A percentile compares a stretch with the other conserved stretches of the same genome.
Conservation (phyloP, 1,284 basidiomycete species). For the Ustilago trichophora region DNA sequence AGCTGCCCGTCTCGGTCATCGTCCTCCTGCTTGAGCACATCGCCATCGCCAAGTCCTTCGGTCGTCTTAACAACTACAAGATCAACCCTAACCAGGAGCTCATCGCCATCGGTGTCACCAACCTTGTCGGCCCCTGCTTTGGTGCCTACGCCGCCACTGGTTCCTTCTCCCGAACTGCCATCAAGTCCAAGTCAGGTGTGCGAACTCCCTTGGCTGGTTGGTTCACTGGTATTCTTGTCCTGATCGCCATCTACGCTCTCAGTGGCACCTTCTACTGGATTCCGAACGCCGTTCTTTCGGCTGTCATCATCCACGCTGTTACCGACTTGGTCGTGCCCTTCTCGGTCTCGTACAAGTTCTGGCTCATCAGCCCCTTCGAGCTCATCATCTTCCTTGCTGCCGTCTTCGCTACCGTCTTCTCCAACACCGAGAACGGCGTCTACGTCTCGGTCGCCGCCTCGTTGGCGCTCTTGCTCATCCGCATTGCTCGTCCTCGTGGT, state of each 20-base stretch:
- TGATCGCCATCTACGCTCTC: conserved; percentile 92
- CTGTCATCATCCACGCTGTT: conserved; percentile 91
- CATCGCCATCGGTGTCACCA: conserved; percentile 96
- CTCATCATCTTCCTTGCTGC: conserved; percentile 89
- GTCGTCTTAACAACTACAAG: conserved; percentile 94
- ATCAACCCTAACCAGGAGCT: conserved; percentile 98
- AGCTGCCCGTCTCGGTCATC: conserved; percentile 91
- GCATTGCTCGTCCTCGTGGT: conserved; percentile 89
- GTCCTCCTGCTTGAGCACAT: conserved; percentile 96
- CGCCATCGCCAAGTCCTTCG: conserved; percentile 90
- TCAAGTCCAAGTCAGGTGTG: conserved; percentile 95
- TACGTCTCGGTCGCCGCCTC: conserved; percentile 87
- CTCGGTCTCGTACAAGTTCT: conserved; percentile 86
- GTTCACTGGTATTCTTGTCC: conserved; percentile 84
- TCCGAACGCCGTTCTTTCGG: conserved; percentile 76
- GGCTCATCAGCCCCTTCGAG: conserved; percentile 92
- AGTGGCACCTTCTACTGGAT: conserved; percentile 68
- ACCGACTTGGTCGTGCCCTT: conserved; percentile 90
- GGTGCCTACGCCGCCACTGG: conserved; percentile 95
- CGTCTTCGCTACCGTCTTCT: conserved; percentile 78
- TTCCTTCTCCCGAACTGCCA: conserved; percentile 94
- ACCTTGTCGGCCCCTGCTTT: conserved; percentile 73
- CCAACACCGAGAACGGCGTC: conserved; percentile 86
- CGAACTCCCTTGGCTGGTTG: conserved; percentile 92
- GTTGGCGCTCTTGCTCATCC: conserved; percentile 82